Percentiles rank a stretch among this genome's conserved stretches.
These are phyloP conservation scores for Blastocystis sp. DNA, from an alignment of 352 stramenopile genomes.

Conservation along the genomic window DNA sequence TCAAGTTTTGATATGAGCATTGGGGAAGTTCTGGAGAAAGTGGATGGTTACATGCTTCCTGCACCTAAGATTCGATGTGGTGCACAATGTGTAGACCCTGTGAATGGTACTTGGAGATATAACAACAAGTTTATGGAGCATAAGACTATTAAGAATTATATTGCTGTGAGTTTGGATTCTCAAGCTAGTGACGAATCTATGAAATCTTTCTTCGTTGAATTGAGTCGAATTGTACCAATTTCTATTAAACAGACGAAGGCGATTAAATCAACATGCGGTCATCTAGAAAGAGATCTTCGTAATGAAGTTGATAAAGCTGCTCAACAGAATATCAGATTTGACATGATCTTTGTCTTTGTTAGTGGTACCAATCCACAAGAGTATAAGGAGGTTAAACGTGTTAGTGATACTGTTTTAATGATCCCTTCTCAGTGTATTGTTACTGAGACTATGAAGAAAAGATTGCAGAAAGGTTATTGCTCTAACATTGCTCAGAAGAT, in stretches of 20 bases:
- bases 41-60: neutral
- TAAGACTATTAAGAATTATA: neutral
- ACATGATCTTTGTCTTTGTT: conserved; percentile 42
- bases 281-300: neutral
- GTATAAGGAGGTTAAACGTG: conserved; percentile 71
- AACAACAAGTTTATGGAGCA: conserved; percentile 26
- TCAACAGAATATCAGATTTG: neutral
- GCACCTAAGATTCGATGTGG: neutral
- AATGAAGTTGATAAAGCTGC: neutral
- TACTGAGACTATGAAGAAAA: conserved; percentile 69
- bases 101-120: neutral
- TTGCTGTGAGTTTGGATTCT: neutral
- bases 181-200: neutral
- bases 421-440: conserved; percentile 76
- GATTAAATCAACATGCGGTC: too few relatives aligned
- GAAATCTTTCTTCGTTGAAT: neutral
- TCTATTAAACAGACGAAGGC: too few relatives aligned
- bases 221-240: neutral
- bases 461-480: conserved; percentile 71
- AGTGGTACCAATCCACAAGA: neutral
- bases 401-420: conserved; percentile 72
- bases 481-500: conserved; percentile 69
- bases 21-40: neutral
- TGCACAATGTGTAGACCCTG: neutral
- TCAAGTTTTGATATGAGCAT: neutral